Conservation (phyloP, 106 monocot species). For the Acanthochlamys bracteata region DNA sequence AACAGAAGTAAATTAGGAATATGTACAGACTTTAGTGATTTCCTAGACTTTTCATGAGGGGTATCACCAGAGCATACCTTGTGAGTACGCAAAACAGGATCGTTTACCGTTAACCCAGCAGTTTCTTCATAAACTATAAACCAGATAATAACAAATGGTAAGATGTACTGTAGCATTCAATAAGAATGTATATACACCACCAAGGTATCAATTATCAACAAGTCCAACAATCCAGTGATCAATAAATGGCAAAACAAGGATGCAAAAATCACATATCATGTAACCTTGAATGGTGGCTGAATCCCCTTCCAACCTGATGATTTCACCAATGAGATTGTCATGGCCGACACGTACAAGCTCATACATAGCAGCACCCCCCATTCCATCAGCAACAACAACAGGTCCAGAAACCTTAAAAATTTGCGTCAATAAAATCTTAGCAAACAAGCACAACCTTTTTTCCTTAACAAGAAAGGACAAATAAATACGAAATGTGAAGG, state of each 20-base stretch:
- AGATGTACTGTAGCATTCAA: neutral
- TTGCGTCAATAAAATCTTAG: neutral
- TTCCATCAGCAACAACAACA: conserved; percentile 98
- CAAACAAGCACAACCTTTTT: neutral
- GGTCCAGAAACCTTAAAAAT: conserved; percentile 84
- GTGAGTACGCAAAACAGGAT: conserved; percentile 87
- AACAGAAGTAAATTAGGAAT: neutral
- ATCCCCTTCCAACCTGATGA: conserved; percentile 96
- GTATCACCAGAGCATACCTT: conserved; percentile 37
- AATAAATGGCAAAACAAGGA: neutral
- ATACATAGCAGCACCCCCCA: conserved; percentile 99
- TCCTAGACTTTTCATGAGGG: too few species aligned
- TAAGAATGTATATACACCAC: neutral
- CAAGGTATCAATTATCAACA: neutral
- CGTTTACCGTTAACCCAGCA: conserved; percentile 93
- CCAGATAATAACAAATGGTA: neutral
- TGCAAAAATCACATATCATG: neutral
- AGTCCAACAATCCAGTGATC: neutral
- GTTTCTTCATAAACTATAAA: conserved; percentile 96
- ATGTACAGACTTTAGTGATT: too few species aligned
- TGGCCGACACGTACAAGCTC: conserved; percentile 95
- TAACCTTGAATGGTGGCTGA: conserved; percentile 96
- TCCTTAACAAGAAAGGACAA: too few species aligned
- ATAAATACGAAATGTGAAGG: too few species aligned
- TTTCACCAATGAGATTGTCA: conserved; percentile 98